Evolutionary conservation across 75 land plant species (phyloP).

Genomic region (Pseudotsuga menziesii): DNA sequence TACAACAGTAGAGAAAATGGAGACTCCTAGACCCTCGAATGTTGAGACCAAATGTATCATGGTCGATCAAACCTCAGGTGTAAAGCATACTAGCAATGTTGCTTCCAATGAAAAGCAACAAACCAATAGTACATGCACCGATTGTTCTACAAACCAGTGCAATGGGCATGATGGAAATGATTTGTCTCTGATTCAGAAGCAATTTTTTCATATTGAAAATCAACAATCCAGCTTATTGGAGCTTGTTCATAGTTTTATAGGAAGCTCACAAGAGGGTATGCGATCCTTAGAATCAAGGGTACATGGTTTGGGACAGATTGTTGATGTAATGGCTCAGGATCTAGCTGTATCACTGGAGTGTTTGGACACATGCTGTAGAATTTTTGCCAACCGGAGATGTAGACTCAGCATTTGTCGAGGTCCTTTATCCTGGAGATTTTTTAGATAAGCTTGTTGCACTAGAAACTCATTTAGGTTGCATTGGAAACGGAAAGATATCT

Average conservation of each 20-base stretch:
- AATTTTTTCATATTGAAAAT: constrained; percentile 65
- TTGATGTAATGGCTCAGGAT: constrained; percentile 64
- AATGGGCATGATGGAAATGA: constrained; percentile 26
- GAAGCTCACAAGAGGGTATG: constrained; percentile 65
- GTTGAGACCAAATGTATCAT: constrained; percentile 2
- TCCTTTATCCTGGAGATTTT: constrained; percentile 55
- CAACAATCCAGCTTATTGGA: constrained; percentile 61
- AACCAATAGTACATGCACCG: background rate
- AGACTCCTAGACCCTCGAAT: constrained; percentile 5
- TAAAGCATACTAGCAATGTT: background rate
- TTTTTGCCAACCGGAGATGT: constrained; percentile 57
- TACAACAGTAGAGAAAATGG: constrained; percentile 1
- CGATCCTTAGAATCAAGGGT: constrained; percentile 54
- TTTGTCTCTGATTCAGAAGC: constrained; percentile 39
- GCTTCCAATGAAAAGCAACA: background rate
- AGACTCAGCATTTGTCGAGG: constrained; percentile 80
- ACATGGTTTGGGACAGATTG: constrained; percentile 49
- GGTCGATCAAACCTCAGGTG: background rate
- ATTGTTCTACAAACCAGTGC: constrained; percentile 5
- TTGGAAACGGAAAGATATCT: too few relatives aligned
- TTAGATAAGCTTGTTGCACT: too few relatives aligned
- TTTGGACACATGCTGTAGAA: constrained; percentile 57
- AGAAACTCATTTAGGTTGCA: too few relatives aligned
- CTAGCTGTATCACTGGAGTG: constrained; percentile 34
- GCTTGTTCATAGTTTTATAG: constrained; percentile 67